These are phyloP conservation scores for Zoysia matrella DNA, from an alignment of 202 grass and related monocot species.

Conservation along the genomic window DNA sequence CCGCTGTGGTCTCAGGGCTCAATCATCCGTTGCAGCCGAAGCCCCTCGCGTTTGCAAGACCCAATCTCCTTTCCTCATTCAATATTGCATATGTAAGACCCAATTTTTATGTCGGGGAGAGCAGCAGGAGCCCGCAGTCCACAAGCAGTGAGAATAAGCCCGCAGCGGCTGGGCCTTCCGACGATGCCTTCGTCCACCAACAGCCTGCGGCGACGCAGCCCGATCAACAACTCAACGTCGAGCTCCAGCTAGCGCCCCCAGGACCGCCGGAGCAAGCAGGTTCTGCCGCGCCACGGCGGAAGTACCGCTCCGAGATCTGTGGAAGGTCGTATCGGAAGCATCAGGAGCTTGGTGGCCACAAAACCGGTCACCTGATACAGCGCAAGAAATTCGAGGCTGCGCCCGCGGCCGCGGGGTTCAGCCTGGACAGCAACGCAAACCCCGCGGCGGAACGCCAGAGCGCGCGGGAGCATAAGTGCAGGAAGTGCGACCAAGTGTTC, in stretches of 20 bases:
- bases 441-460: neutral
- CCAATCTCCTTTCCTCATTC: neutral
- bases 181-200: neutral
- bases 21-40: neutral
- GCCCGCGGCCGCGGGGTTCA: neutral
- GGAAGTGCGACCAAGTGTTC: slow-evolving; percentile 27
- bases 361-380: slow-evolving; percentile 45
- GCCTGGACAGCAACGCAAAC: neutral
- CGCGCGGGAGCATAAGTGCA: slow-evolving; percentile 9
- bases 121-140: neutral
- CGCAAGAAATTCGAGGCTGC: neutral
- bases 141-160: neutral
- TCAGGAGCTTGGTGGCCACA: slow-evolving; percentile 49
- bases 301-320: slow-evolving; percentile 29
- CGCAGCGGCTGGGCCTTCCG: neutral
- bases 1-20: neutral
- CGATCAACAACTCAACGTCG: neutral
- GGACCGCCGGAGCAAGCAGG: neutral
- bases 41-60: neutral
- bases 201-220: no score
- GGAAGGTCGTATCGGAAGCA: neutral
- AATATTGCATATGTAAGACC: neutral
- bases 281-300: neutral
- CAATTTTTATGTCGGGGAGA: neutral
- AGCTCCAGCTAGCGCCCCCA: neutral